These are phyloP conservation scores for Taphrina communis DNA, from an alignment of 1,139 yeast species.

Conservation along the genomic window DNA sequence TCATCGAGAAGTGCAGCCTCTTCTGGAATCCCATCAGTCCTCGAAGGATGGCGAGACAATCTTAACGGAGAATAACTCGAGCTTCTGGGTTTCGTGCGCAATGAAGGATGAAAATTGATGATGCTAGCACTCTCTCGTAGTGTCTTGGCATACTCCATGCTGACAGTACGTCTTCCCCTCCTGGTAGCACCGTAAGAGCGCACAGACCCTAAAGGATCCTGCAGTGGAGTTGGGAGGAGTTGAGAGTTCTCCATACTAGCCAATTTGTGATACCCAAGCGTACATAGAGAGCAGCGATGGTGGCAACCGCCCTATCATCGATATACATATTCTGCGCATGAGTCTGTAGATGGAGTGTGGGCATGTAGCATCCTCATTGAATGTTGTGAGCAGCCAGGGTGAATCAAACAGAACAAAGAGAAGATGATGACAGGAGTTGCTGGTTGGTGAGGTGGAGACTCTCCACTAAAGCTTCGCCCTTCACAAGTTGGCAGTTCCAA, in stretches of 20 bases:
- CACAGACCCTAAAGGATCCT: slow-evolving; percentile 38
- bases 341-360: not conserved
- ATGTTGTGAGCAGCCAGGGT: not conserved
- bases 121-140: slow-evolving; percentile 28
- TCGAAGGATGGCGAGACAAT: slow-evolving; percentile 8
- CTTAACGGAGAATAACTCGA: slow-evolving; percentile 16
- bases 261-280: not conserved
- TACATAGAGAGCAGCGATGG: not conserved
- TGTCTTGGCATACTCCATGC: slow-evolving; percentile 28
- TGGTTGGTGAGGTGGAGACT: not conserved
- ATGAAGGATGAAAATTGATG: slow-evolving; percentile 34
- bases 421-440: not conserved
- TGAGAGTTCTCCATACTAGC: slow-evolving; percentile 22
- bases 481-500: no score
- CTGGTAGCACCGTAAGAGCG: slow-evolving; percentile 36
- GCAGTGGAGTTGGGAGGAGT: slow-evolving; percentile 22
- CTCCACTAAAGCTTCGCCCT: no score
- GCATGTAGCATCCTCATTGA: not conserved
- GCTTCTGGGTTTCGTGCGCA: slow-evolving; percentile 28
- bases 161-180: slow-evolving; percentile 28
- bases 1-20: slow-evolving; percentile 24
- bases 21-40: slow-evolving; percentile 10
- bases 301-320: not conserved
- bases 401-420: not conserved
- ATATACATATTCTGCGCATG: not conserved